These are phyloP conservation scores for Cystoderma amianthinum DNA, from an alignment of 768 basidiomycete genomes.

Conservation along the genomic window DNA sequence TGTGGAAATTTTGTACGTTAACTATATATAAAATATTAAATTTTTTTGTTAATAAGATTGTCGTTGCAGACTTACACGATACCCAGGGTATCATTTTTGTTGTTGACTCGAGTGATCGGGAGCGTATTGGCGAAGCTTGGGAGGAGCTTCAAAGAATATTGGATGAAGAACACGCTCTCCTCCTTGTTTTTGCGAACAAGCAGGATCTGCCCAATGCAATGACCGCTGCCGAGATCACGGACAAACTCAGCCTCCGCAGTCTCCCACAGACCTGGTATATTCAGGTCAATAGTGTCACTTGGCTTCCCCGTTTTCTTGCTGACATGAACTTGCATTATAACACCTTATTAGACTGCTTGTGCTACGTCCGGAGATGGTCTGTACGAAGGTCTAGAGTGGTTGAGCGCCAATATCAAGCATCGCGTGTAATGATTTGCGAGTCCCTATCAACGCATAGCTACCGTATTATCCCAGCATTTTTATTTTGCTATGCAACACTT, in stretches of 20 bases:
- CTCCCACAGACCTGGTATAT: conserved; percentile 99
- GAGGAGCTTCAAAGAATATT: conserved; percentile 99
- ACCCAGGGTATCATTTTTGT: too few species aligned
- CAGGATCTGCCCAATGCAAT: conserved; percentile 99
- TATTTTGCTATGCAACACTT: too few species aligned
- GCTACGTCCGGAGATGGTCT: too few species aligned
- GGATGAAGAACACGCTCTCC: conserved; percentile 97
- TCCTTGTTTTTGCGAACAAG: conserved; percentile 99
- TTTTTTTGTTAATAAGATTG: too few species aligned
- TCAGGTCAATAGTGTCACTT: conserved; percentile 49
- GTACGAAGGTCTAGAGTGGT: too few species aligned
- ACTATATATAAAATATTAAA: too few species aligned
- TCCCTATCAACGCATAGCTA: too few species aligned
- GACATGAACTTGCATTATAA: conserved; percentile 62
- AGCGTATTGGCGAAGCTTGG: conserved; percentile 96
- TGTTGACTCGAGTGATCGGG: too few species aligned
- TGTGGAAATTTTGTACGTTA: conserved; percentile 99
- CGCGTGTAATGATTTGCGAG: too few species aligned
- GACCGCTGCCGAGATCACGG: conserved; percentile 99
- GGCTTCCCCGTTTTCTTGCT: conserved; percentile 8
- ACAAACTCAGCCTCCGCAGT: conserved; percentile 97
- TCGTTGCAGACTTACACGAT: conserved; percentile 99
- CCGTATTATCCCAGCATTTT: too few species aligned
- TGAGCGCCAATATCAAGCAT: too few species aligned
- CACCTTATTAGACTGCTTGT: too few species aligned